Evolutionary conservation across 1,284 basidiomycete species (phyloP).

Genomic region (Inonotus obliquus): DNA sequence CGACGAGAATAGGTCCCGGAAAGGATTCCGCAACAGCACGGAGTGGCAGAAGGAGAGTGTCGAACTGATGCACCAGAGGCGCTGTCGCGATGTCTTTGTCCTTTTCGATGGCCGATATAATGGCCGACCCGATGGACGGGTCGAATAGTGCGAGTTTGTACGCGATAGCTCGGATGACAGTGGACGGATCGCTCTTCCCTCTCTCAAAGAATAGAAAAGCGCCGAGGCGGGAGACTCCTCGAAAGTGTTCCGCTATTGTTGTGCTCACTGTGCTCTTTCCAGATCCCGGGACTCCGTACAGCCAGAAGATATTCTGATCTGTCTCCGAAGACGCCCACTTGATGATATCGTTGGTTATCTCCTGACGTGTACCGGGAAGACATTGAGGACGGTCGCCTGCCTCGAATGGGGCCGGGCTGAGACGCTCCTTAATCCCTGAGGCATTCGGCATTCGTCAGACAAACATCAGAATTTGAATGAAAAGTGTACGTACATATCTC

Average conservation of each 20-base stretch:
- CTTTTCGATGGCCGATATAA: neutral
- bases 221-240: neutral
- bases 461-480: neutral
- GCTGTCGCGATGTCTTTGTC: neutral
- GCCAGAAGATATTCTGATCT: neutral
- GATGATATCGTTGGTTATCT: neutral
- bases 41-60: too few relatives aligned
- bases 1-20: too few relatives aligned
- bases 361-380: neutral
- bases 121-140: neutral
- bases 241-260: neutral
- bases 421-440: neutral
- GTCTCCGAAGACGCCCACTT: neutral
- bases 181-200: neutral
- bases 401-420: neutral
- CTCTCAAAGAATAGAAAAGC: neutral
- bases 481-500: too few relatives aligned
- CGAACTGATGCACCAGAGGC: too few relatives aligned
- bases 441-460: slow-evolving; percentile 24
- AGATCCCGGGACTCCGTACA: neutral
- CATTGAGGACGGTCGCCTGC: neutral
- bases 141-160: neutral
- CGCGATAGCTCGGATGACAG: neutral
- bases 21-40: too few relatives aligned
- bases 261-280: neutral